Conservation (phyloP, 73 alveolate species). For the Symbiodinium pilosum region DNA sequence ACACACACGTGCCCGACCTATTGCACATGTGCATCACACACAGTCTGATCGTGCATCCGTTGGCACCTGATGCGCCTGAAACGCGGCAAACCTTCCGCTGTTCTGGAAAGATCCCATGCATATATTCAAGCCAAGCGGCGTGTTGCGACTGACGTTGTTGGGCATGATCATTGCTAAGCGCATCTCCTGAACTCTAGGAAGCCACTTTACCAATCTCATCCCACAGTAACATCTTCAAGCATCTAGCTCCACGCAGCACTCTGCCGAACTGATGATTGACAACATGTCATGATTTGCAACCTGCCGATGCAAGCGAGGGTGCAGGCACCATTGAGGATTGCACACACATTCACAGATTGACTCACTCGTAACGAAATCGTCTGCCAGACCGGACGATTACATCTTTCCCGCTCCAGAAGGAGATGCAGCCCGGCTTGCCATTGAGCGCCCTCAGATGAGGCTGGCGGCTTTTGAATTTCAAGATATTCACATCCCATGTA, state of each 20-base stretch:
- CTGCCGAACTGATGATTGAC: background rate
- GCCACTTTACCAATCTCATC: too few species aligned
- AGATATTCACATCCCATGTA: background rate
- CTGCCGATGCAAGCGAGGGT: too few species aligned
- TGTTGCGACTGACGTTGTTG: background rate
- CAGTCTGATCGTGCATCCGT: too few species aligned
- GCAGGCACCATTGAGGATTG: too few species aligned
- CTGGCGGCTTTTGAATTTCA: background rate
- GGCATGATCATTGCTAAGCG: background rate
- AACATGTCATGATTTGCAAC: too few species aligned
- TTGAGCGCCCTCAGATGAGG: background rate
- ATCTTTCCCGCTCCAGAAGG: background rate
- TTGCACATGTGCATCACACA: too few species aligned
- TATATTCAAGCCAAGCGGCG: background rate
- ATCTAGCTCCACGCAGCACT: background rate
- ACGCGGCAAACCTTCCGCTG: background rate
- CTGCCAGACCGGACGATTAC: background rate
- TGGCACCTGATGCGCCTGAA: too few species aligned
- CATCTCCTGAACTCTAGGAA: slow-evolving; percentile 17
- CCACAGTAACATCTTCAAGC: too few species aligned
- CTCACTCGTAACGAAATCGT: too few species aligned
- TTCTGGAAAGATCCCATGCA: background rate
- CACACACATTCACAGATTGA: too few species aligned
- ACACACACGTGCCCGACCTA: too few species aligned
- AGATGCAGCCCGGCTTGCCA: background rate